Base-by-base conservation (phyloP, 768 basidiomycete genomes). In the Lyophyllum shimeji region DNA sequence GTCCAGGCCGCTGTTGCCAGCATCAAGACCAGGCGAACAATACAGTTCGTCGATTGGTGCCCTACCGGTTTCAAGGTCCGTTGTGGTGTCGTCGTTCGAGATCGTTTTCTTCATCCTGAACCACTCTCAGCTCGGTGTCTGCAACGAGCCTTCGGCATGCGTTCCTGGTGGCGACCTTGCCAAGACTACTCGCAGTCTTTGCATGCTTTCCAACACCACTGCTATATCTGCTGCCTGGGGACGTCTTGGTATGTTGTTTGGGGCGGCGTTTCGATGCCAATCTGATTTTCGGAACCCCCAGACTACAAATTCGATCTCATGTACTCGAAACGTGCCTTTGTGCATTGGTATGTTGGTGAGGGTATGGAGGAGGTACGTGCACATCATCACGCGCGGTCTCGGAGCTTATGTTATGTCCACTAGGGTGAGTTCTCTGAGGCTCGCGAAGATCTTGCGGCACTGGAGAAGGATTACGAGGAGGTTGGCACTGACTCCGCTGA, bases 221-320 rank as follows among this genome's bases (percentile, higher is more conserved):
- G 87, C 94, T 51, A 98, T 98, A 72, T 94, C 94, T 54, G 82
- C 88, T 56, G 96, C 96, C 4, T 98, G 96, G 96, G 85, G 84
- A 63, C 90, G 95, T 64, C 84, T 90, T 68, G 83, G 84, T 86
- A 60, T 43, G 78, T 67, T 21, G 15, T 6, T 12, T 12, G 43
- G 21, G 21, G 21, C 20, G 40, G 48, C 21, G 8, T 31, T 7
- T 46, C n/a, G 21, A 21, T 43, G 46, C n/a, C 18, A 24, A 40
- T 15, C 53, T 61, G 20, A 40, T 33, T 68, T 46, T 67, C 45
- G 12, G 12, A 51, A n/a, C 18, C 33, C 37, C 3, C 60, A 85
- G 96, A 98, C 76, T 89, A 96, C 81, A 98, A 98, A 75, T 98
- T 98, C 73, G 96, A 98, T 70, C 84, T 98, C 64, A 86, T 98